A percentile compares a stretch with the other conserved stretches of the same genome.
Conservation (phyloP, 2,329 filamentous ascomycete species). For the Colletotrichum gigasporum region DNA sequence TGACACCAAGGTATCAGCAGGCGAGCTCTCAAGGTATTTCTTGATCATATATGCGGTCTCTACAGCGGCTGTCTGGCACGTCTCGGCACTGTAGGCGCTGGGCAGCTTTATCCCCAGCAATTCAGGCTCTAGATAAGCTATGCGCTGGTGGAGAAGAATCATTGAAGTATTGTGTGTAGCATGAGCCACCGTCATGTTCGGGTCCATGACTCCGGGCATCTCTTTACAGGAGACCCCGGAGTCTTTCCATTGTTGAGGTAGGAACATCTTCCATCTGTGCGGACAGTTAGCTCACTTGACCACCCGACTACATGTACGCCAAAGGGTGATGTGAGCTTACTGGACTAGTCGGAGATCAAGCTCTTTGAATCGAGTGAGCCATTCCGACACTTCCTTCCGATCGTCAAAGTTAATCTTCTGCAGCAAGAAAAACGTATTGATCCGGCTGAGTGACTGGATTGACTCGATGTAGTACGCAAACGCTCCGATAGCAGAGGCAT, state of each 20-base stretch:
- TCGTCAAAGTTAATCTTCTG: slow-evolving; percentile 48
- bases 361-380: slow-evolving; percentile 56
- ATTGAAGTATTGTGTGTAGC: slow-evolving; percentile 58
- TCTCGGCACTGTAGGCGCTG: slow-evolving; percentile 55
- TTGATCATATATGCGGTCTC: slow-evolving; percentile 55
- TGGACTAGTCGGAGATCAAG: slow-evolving; percentile 54
- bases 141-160: slow-evolving; percentile 56
- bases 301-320: too few relatives aligned
- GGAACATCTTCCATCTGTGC: slow-evolving; percentile 51
- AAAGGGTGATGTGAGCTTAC: slow-evolving; percentile 24
- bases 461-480: slow-evolving; percentile 57
- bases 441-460: slow-evolving; percentile 53
- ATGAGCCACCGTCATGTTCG: slow-evolving; percentile 57
- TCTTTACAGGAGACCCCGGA: slow-evolving; percentile 34
- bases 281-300: too few relatives aligned
- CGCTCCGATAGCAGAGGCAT: slow-evolving; percentile 42
- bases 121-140: slow-evolving; percentile 49
- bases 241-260: slow-evolving; percentile 50
- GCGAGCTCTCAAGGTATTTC: slow-evolving; percentile 52
- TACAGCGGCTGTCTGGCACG: slow-evolving; percentile 53
- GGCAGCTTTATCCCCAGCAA: slow-evolving; percentile 45
- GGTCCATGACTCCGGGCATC: slow-evolving; percentile 47
- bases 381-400: slow-evolving; percentile 48
- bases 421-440: slow-evolving; percentile 54
- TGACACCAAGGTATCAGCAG: slow-evolving; percentile 35